Evolutionary conservation across 352 stramenopile genomes (phyloP).

Genomic region (Globisporangium cederbergense): DNA sequence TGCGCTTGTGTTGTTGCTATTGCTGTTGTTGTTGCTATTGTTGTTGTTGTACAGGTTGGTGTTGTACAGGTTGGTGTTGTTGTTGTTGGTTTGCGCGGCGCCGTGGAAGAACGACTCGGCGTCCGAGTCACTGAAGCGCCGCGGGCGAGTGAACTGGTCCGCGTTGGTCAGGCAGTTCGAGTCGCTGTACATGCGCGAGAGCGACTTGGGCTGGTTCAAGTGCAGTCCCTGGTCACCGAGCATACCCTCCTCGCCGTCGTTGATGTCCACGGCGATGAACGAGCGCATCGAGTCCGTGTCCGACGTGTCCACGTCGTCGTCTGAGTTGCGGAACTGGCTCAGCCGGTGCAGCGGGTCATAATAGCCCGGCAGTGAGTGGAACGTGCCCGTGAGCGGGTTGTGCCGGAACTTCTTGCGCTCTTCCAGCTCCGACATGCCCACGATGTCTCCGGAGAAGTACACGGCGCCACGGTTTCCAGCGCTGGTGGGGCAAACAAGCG

Average conservation of each 20-base stretch:
- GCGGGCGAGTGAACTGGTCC: slow-evolving; percentile 42
- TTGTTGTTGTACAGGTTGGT: slow-evolving; percentile 8
- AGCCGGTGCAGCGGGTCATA: slow-evolving; percentile 84
- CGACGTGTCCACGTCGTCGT: slow-evolving; percentile 51
- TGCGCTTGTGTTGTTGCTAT: not conserved
- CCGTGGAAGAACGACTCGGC: slow-evolving; percentile 62
- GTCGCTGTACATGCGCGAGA: slow-evolving; percentile 75
- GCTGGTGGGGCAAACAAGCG: slow-evolving; percentile 21
- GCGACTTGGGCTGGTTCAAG: slow-evolving; percentile 45
- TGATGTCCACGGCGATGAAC: slow-evolving; percentile 75
- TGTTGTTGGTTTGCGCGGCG: slow-evolving; percentile 24
- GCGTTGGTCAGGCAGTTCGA: slow-evolving; percentile 39
- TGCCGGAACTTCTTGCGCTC: slow-evolving; percentile 88
- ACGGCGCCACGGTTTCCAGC: slow-evolving; percentile 81
- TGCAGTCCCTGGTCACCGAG: slow-evolving; percentile 27
- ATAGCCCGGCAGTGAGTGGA: slow-evolving; percentile 83
- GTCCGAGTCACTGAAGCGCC: slow-evolving; percentile 82
- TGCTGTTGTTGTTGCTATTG: not conserved
- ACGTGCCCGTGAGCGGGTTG: slow-evolving; percentile 83
- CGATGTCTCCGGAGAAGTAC: slow-evolving; percentile 87
- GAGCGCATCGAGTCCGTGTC: slow-evolving; percentile 76
- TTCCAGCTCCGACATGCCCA: slow-evolving; percentile 85
- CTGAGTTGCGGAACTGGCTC: slow-evolving; percentile 61
- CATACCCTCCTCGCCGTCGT: slow-evolving; percentile 44
- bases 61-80: slow-evolving; percentile 16